A percentile compares a stretch with the other conserved stretches of the same genome.
phyloP scores from a whole-genome alignment of 2,329 filamentous ascomycete genomes.

The Epichloe coenophiala region DNA sequence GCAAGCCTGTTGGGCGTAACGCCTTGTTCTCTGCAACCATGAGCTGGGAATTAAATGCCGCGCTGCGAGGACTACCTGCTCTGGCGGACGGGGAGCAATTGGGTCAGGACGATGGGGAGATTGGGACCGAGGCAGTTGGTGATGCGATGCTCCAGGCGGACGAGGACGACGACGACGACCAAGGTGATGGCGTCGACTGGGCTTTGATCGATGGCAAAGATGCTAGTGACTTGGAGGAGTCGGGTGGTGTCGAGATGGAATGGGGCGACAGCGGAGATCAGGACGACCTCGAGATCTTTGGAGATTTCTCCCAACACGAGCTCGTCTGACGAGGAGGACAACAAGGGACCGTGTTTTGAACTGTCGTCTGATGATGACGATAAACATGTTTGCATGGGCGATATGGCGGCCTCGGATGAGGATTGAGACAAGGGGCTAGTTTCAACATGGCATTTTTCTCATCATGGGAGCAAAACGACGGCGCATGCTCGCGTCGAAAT shows the following conservation, averaged over 20 bases:
- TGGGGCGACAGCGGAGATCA: background rate
- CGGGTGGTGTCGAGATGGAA: background rate
- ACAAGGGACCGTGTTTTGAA: background rate
- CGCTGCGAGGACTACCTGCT: conserved; percentile 11
- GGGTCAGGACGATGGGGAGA: background rate
- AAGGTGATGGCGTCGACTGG: background rate
- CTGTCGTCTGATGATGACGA: background rate
- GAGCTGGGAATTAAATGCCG: conserved; percentile 21
- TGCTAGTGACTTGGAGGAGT: background rate
- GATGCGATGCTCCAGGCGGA: background rate
- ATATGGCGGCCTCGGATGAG: background rate
- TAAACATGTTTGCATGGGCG: background rate
- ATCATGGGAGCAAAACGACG: background rate
- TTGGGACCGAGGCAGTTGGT: background rate
- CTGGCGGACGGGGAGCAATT: background rate
- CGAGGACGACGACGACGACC: background rate
- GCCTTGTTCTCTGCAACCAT: conserved; percentile 20
- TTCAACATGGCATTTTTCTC: background rate
- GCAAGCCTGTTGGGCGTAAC: conserved; percentile 24
- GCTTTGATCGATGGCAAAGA: background rate
- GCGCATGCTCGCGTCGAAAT: background rate
- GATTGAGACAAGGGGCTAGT: background rate
- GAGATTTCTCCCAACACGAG: background rate
- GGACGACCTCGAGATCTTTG: background rate
- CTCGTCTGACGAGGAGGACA: background rate